Percentiles rank a stretch among this genome's conserved stretches.
Conservation (phyloP, 441 rosid genomes). For the Adansonia gregorii region DNA sequence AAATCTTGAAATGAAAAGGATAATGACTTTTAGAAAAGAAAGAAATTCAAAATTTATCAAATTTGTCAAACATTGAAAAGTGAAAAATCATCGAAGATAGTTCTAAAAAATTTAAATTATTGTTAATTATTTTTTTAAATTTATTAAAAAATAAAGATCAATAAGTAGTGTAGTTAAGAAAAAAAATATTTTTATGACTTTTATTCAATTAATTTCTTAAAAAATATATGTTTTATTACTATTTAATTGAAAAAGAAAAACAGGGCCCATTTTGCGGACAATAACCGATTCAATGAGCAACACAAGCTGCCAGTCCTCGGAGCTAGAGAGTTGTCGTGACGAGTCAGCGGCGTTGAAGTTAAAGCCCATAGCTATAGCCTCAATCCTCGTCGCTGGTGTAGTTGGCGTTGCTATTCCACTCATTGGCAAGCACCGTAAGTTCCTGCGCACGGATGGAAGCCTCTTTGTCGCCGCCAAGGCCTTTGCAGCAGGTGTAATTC, state of each 20-base stretch:
- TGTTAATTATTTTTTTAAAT: no score
- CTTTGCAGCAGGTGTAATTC: slow-evolving; percentile 91
- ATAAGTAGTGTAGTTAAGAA: no score
- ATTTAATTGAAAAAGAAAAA: background rate
- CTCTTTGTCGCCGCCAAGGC: slow-evolving; percentile 81
- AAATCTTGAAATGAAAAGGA: background rate
- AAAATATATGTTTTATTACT: background rate
- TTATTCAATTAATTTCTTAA: background rate
- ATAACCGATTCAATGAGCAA: slow-evolving; percentile 39
- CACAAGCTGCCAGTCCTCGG: slow-evolving; percentile 45
- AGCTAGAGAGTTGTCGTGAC: slow-evolving; percentile 58
- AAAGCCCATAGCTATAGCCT: slow-evolving; percentile 73
- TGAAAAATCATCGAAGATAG: no score
- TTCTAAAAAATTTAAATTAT: no score
- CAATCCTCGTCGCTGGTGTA: slow-evolving; percentile 67
- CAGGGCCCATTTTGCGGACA: slow-evolving; percentile 41
- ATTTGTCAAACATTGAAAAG: no score
- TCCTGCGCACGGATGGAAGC: slow-evolving; percentile 58
- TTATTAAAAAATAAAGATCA: no score
- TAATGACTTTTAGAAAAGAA: background rate
- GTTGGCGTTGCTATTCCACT: slow-evolving; percentile 71
- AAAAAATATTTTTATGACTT: no score
- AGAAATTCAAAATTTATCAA: no score
- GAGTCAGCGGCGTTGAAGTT: slow-evolving; percentile 54
- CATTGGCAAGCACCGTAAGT: slow-evolving; percentile 57